Evolutionary conservation across 2,329 filamentous ascomycete genomes (phyloP).

Genomic region (Trichoderma sp.): DNA sequence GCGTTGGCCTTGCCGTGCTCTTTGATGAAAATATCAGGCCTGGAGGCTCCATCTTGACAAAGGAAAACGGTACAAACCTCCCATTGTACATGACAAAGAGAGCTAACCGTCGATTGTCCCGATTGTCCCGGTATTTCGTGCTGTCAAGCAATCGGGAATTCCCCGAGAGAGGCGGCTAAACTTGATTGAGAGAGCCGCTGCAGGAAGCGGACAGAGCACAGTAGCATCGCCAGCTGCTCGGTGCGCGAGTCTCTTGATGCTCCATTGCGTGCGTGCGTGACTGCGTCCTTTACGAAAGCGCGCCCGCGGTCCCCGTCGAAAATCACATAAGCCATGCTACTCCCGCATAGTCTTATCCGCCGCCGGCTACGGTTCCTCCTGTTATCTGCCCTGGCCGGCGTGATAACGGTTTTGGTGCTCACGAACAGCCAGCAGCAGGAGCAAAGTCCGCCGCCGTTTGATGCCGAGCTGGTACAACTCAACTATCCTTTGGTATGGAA

Average conservation of each 20-base stretch:
- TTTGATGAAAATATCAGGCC: background rate
- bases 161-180: background rate
- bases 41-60: background rate
- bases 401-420: constrained; percentile 3
- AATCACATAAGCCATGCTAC: constrained; percentile 1
- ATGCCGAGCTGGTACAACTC: constrained; percentile 10
- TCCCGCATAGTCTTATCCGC: constrained; percentile 12
- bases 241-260: background rate
- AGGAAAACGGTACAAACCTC: background rate
- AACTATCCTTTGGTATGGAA: constrained; percentile 32
- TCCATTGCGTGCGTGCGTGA: constrained; percentile 1
- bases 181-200: background rate
- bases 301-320: background rate
- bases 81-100: background rate
- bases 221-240: background rate
- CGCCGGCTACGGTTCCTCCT: constrained; percentile 11
- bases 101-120: constrained; percentile 7
- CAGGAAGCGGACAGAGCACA: background rate
- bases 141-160: constrained; percentile 2
- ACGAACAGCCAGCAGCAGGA: background rate
- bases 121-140: background rate
- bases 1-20: background rate
- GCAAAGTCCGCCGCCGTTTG: background rate
- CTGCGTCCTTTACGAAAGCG: constrained; percentile 3
- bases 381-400: constrained; percentile 7